These are phyloP conservation scores for Aspergillus sclerotioniger DNA, from an alignment of 495 filamentous ascomycete species.

Conservation along the genomic window DNA sequence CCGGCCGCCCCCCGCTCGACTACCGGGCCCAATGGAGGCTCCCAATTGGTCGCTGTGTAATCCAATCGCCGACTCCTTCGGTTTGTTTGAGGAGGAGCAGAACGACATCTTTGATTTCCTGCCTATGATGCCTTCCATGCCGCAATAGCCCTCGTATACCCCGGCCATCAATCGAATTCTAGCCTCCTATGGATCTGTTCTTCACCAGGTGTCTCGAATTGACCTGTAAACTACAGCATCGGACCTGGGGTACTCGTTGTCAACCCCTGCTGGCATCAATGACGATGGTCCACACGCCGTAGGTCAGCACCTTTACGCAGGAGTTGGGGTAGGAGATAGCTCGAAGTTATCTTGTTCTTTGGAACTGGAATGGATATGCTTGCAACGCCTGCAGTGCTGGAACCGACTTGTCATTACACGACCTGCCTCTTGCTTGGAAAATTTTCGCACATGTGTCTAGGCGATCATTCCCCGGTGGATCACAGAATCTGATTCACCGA, in stretches of 20 bases:
- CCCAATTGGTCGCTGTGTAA: constrained; percentile 45
- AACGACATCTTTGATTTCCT: constrained; percentile 47
- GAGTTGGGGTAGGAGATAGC: neutral
- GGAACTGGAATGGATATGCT: neutral
- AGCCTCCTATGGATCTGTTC: no score
- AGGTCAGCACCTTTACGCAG: neutral
- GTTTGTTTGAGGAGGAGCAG: constrained; percentile 45
- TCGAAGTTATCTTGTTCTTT: neutral
- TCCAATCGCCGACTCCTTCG: constrained; percentile 44
- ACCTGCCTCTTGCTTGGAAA: neutral
- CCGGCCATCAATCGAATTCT: no score
- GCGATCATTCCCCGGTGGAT: neutral
- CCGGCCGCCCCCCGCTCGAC: constrained; percentile 31
- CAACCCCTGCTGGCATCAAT: neutral
- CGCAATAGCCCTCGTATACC: constrained; percentile 18
- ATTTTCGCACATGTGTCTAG: neutral
- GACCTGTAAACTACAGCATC: neutral
- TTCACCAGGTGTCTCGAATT: neutral
- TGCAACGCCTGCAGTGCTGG: neutral
- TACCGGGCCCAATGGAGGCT: constrained; percentile 38
- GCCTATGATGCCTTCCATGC: constrained; percentile 41
- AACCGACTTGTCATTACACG: neutral
- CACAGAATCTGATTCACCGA: neutral
- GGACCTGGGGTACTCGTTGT: neutral
- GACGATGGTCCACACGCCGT: neutral